phyloP scores from a whole-genome alignment of 2,329 filamentous ascomycete species.

The Atkinsonella hypoxylon region DNA sequence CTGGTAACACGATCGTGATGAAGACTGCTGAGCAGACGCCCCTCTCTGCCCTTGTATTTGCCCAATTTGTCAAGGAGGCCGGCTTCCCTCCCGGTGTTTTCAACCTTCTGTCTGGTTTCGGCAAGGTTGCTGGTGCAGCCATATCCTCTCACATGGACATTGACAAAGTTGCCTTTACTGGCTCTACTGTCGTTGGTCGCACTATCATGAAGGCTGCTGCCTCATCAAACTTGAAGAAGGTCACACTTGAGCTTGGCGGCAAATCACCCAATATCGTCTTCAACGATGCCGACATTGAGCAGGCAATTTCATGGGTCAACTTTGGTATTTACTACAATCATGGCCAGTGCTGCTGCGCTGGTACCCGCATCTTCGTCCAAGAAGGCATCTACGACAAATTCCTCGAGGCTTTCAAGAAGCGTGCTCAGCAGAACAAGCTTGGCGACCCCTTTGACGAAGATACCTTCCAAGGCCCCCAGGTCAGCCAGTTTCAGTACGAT shows the following conservation, averaged over 20 bases:
- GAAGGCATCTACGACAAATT: slow-evolving; percentile 84
- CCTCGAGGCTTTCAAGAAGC: slow-evolving; percentile 65
- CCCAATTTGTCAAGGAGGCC: slow-evolving; percentile 57
- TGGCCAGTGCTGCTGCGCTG: slow-evolving; percentile 59
- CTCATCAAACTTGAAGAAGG: slow-evolving; percentile 69
- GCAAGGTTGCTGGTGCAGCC: slow-evolving; percentile 66
- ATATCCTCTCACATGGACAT: slow-evolving; percentile 66
- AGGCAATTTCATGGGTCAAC: slow-evolving; percentile 70
- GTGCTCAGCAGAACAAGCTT: slow-evolving; percentile 61
- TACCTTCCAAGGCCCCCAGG: slow-evolving; percentile 83
- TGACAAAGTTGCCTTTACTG: slow-evolving; percentile 77
- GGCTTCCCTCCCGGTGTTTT: slow-evolving; percentile 69
- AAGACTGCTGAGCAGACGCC: slow-evolving; percentile 72
- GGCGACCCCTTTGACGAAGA: slow-evolving; percentile 69
- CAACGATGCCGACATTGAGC: slow-evolving; percentile 64
- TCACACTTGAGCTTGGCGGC: slow-evolving; percentile 68
- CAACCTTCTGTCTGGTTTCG: slow-evolving; percentile 69
- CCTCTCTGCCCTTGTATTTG: slow-evolving; percentile 54
- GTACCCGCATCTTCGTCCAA: slow-evolving; percentile 76
- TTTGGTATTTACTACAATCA: slow-evolving; percentile 56
- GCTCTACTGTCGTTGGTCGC: slow-evolving; percentile 61
- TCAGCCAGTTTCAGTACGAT: slow-evolving; percentile 76
- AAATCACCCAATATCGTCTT: slow-evolving; percentile 76
- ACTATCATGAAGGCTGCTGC: slow-evolving; percentile 73
- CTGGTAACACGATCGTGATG: slow-evolving; percentile 60